phyloP scores from a whole-genome alignment of 202 grass and related monocot species.

The Schoenoplectus triqueter region DNA sequence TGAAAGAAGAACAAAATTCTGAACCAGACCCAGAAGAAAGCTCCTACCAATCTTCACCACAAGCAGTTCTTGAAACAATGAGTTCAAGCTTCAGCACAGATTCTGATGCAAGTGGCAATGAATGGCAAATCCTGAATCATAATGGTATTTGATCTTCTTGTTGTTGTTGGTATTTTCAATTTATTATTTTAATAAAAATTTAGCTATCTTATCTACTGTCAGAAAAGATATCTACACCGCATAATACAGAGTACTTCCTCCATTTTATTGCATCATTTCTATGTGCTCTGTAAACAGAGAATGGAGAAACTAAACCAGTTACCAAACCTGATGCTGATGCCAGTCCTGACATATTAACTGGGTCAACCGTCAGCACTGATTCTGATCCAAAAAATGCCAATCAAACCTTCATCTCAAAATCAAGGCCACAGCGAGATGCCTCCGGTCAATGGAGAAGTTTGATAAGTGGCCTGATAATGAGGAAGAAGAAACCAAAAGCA shows the following conservation, averaged over 20 bases:
- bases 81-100: slow-evolving; percentile 34
- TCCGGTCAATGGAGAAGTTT: slow-evolving; percentile 69
- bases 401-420: not conserved
- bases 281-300: not conserved
- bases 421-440: slow-evolving; percentile 28
- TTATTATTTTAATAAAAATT: not conserved
- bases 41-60: slow-evolving; percentile 32
- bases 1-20: slow-evolving; percentile 25
- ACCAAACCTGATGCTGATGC: not conserved
- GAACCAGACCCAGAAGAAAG: slow-evolving; percentile 32
- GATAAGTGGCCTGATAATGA: slow-evolving; percentile 65
- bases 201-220: not conserved
- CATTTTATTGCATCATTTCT: not conserved
- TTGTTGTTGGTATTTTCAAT: not conserved
- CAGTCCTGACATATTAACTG: not conserved
- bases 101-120: slow-evolving; percentile 15
- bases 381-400: not conserved
- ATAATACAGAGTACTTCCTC: not conserved
- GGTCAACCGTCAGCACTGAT: not conserved
- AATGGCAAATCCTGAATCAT: slow-evolving; percentile 16
- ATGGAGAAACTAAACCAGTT: not conserved
- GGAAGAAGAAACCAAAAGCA: slow-evolving; percentile 75
- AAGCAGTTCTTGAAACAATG: slow-evolving; percentile 28
- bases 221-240: not conserved
- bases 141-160: not conserved